Conservation (phyloP, 495 filamentous ascomycete genomes). For the Aspergillus olivimuriae region DNA sequence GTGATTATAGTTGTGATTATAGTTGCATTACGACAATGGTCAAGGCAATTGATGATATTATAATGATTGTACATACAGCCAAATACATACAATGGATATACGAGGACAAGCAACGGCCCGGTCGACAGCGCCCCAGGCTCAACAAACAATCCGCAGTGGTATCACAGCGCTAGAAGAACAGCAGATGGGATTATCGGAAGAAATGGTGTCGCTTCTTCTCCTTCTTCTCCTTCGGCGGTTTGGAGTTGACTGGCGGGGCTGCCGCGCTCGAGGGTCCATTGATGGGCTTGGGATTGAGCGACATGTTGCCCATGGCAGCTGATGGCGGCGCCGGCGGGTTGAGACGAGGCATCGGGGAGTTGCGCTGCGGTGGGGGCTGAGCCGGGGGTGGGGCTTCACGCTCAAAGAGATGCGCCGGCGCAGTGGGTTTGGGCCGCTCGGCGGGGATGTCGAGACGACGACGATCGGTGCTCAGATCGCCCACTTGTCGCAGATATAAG, state of each 20-base stretch:
- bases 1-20: too few relatives aligned
- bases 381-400: slow-evolving; percentile 51
- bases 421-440: slow-evolving; percentile 70
- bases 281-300: slow-evolving; percentile 28
- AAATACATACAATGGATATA: slow-evolving; percentile 1
- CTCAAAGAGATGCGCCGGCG: slow-evolving; percentile 84
- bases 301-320: slow-evolving; percentile 53
- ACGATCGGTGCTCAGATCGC: slow-evolving; percentile 68
- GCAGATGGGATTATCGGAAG: slow-evolving; percentile 47
- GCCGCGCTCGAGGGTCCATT: slow-evolving; percentile 26
- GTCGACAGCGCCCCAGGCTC: slow-evolving; percentile 7
- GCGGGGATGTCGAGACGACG: slow-evolving; percentile 71
- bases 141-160: slow-evolving; percentile 23
- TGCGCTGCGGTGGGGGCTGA: slow-evolving; percentile 30
- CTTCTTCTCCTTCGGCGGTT: slow-evolving; percentile 34
- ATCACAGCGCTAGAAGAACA: slow-evolving; percentile 31
- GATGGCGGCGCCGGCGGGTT: slow-evolving; percentile 45
- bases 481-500: slow-evolving; percentile 74
- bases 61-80: slow-evolving; percentile 1
- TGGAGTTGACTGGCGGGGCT: slow-evolving; percentile 20
- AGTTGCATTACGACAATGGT: too few relatives aligned
- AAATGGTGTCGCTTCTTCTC: slow-evolving; percentile 54
- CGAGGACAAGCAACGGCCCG: slow-evolving; percentile 1
- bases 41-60: too few relatives aligned
- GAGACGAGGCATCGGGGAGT: slow-evolving; percentile 19